A percentile compares a stretch with the other conserved stretches of the same genome.
These are phyloP conservation scores for Cucumis hystrix DNA, from an alignment of 306 rosid species.

Conservation along the genomic window DNA sequence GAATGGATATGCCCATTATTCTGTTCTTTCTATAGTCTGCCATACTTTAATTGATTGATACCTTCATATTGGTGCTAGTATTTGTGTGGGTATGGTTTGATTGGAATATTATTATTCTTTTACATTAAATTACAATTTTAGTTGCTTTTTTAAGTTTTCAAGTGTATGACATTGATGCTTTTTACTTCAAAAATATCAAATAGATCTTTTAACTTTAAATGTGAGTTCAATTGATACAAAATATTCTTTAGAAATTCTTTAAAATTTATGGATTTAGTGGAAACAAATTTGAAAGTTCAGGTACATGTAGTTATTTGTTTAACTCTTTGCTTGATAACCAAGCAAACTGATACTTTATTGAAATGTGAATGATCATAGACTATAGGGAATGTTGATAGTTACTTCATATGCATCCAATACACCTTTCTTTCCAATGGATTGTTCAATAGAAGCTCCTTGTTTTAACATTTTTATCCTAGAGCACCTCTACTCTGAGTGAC, in stretches of 20 bases:
- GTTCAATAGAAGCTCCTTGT: not conserved
- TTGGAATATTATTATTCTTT: not conserved
- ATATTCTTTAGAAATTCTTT: too few relatives aligned
- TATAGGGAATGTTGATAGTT: not conserved
- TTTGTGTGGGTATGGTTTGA: not conserved
- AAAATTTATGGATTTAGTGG: too few relatives aligned
- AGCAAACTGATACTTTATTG: not conserved
- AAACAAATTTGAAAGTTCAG: too few relatives aligned
- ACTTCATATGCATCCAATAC: not conserved
- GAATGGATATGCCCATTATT: not conserved
- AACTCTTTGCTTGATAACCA: not conserved
- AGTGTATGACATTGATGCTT: too few relatives aligned
- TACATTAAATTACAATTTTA: too few relatives aligned
- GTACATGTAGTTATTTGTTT: not conserved
- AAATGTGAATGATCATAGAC: not conserved
- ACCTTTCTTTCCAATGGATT: not conserved
- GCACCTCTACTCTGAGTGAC: not conserved
- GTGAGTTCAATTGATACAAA: too few relatives aligned
- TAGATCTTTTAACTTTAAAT: too few relatives aligned
- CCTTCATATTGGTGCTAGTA: not conserved
- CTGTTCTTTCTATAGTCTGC: not conserved
- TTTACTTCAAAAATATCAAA: too few relatives aligned
- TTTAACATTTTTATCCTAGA: not conserved
- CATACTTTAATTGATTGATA: too few relatives aligned
- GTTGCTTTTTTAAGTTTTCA: too few relatives aligned